These are phyloP conservation scores for Melampsora medusae DNA, from an alignment of 1,284 basidiomycete species.

Conservation along the genomic window DNA sequence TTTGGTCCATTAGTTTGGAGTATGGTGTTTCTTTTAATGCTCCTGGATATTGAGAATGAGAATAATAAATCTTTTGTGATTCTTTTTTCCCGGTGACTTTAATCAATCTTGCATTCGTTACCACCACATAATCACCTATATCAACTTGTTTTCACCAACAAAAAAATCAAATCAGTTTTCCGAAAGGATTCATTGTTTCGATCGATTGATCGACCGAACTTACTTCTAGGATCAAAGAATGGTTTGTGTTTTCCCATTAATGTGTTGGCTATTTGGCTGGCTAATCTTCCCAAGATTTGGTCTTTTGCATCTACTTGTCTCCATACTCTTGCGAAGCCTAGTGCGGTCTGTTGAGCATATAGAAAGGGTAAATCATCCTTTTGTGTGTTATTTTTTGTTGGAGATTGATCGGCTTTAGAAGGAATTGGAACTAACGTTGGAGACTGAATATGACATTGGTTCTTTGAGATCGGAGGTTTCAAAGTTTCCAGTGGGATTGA, in stretches of 20 bases:
- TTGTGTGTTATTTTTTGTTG: background rate
- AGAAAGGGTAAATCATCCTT: background rate
- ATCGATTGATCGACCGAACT: background rate
- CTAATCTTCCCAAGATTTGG: conserved; percentile 85
- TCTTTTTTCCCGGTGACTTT: conserved; percentile 86
- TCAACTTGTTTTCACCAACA: conserved; percentile 57
- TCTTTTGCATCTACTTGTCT: conserved; percentile 89
- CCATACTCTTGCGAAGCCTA: conserved; percentile 91
- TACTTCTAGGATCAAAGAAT: conserved; percentile 81
- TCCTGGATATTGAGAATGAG: conserved; percentile 90
- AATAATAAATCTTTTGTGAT: conserved; percentile 80
- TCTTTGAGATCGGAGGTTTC: background rate
- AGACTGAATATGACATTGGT: conserved; percentile 1
- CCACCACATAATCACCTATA: conserved; percentile 95
- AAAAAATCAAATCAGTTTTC: background rate
- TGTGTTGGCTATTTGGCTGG: conserved; percentile 86
- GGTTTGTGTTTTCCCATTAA: conserved; percentile 99
- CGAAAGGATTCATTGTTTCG: background rate
- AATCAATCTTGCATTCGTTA: conserved; percentile 82
- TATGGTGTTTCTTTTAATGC: conserved; percentile 87
- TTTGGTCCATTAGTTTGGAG: conserved; percentile 72
- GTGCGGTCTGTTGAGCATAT: conserved; percentile 67
- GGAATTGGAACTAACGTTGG: background rate
- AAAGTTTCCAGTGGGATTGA: too few species aligned
- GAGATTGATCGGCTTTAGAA: background rate